phyloP scores from a whole-genome alignment of 768 basidiomycete species.

The Boletus edulis region DNA sequence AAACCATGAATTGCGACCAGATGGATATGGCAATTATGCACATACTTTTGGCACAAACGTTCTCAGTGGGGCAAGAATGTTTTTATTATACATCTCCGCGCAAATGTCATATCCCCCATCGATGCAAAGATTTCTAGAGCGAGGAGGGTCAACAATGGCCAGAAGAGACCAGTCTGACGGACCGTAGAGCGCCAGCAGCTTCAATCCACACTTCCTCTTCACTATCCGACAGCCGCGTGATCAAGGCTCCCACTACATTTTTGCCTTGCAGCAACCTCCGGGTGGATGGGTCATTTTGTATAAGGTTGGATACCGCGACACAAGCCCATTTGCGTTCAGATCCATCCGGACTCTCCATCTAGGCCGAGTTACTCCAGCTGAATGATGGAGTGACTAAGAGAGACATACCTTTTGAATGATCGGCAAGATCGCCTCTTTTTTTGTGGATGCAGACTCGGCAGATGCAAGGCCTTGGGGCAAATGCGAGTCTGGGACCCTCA shows the following conservation, averaged over 20 bases:
- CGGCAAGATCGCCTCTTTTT: conserved; percentile 77
- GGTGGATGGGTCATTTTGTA: conserved; percentile 93
- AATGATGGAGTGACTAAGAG: neutral
- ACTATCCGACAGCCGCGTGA: conserved; percentile 81
- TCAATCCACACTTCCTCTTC: conserved; percentile 92
- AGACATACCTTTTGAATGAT: conserved; percentile 81
- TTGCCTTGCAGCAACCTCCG: conserved; percentile 86
- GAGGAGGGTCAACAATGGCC: conserved; percentile 6
- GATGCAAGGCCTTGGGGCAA: conserved; percentile 78
- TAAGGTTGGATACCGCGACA: conserved; percentile 92
- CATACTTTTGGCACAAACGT: conserved; percentile 77
- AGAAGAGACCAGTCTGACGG: conserved; percentile 19
- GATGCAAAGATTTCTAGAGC: conserved; percentile 83
- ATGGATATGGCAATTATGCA: neutral
- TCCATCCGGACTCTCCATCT: conserved; percentile 78
- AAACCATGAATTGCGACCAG: neutral
- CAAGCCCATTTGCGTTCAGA: conserved; percentile 93
- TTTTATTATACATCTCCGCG: conserved; percentile 97
- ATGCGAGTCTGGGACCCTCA: conserved; percentile 92
- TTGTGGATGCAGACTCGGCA: conserved; percentile 69
- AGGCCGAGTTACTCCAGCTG: conserved; percentile 2
- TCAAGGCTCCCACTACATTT: conserved; percentile 84
- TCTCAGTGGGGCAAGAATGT: conserved; percentile 74
- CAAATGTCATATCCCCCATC: conserved; percentile 96
- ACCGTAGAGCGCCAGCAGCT: conserved; percentile 87